These are phyloP conservation scores for Fusarium avenaceum DNA, from an alignment of 2,329 filamentous ascomycete genomes.

Conservation along the genomic window DNA sequence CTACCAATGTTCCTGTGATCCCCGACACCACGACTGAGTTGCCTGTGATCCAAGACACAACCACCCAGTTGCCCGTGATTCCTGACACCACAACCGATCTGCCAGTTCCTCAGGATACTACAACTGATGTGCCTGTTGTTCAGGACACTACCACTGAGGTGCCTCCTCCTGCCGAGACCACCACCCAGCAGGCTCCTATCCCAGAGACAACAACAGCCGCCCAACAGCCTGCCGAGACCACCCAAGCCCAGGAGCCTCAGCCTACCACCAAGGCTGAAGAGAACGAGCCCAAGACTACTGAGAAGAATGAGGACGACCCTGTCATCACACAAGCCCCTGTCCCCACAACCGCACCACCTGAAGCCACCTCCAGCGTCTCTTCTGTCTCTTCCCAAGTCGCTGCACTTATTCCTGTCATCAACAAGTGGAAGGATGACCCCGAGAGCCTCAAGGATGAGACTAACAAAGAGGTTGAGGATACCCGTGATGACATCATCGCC, in stretches of 20 bases:
- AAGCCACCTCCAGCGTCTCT: constrained; percentile 32
- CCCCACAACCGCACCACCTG: constrained; percentile 22
- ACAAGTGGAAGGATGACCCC: constrained; percentile 28
- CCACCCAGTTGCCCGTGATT: not conserved
- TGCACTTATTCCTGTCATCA: constrained; percentile 29
- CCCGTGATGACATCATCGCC: constrained; percentile 11
- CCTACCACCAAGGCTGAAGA: constrained; percentile 7
- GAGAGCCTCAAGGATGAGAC: constrained; percentile 28
- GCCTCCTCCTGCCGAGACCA: constrained; percentile 1
- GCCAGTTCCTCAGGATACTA: not conserved
- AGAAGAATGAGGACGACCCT: constrained; percentile 2
- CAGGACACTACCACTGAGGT: constrained; percentile 6
- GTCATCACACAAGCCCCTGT: constrained; percentile 29
- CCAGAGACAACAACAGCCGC: constrained; percentile 6
- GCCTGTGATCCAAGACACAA: not conserved
- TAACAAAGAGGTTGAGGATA: constrained; percentile 26
- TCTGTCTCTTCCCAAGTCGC: constrained; percentile 27
- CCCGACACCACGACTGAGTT: constrained; percentile 7
- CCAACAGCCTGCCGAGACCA: constrained; percentile 10
- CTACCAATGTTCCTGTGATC: not conserved
- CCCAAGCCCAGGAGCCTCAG: not conserved
- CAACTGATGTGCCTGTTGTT: not conserved
- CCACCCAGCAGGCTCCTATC: constrained; percentile 2
- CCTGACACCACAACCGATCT: not conserved
- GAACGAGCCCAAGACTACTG: constrained; percentile 9